phyloP scores from a whole-genome alignment of 129 eudicot species.

The Oenanthe sinensis region DNA sequence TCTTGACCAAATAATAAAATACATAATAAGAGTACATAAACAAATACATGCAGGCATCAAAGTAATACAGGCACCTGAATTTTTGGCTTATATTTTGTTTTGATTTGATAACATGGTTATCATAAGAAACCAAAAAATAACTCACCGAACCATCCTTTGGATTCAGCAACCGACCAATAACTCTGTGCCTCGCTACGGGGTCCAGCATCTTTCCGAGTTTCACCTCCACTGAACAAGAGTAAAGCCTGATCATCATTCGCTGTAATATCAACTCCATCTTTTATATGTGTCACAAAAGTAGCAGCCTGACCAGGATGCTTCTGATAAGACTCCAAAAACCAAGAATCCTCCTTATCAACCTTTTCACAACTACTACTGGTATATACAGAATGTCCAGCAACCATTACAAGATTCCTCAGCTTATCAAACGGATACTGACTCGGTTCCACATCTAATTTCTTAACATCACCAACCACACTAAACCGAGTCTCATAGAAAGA shows the following conservation, averaged over 20 bases:
- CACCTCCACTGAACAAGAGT: conserved; percentile 97
- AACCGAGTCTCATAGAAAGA: conserved; percentile 37
- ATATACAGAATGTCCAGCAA: conserved; percentile 96
- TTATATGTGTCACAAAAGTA: conserved; percentile 75
- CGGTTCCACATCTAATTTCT: conserved; percentile 15
- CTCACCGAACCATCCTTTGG: conserved; percentile 98
- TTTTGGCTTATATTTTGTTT: not conserved
- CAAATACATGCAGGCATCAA: not conserved
- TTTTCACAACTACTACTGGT: conserved; percentile 86
- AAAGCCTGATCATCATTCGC: conserved; percentile 63
- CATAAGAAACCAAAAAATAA: conserved; percentile 11
- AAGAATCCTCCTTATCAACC: conserved; percentile 81
- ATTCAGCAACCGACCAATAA: conserved; percentile 95
- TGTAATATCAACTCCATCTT: conserved; percentile 67
- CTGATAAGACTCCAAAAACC: conserved; percentile 94
- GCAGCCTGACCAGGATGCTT: conserved; percentile 96
- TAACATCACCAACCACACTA: conserved; percentile 26
- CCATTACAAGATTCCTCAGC: conserved; percentile 86
- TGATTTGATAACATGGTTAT: not conserved
- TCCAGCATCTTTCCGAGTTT: conserved; percentile 95
- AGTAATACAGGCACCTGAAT: not conserved
- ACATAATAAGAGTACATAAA: not conserved
- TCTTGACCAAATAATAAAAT: not conserved
- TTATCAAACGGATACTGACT: conserved; percentile 55
- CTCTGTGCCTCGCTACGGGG: conserved; percentile 99